Evolutionary conservation across 2,329 filamentous ascomycete species (phyloP).

Genomic region (Amesomyces nigricolor): DNA sequence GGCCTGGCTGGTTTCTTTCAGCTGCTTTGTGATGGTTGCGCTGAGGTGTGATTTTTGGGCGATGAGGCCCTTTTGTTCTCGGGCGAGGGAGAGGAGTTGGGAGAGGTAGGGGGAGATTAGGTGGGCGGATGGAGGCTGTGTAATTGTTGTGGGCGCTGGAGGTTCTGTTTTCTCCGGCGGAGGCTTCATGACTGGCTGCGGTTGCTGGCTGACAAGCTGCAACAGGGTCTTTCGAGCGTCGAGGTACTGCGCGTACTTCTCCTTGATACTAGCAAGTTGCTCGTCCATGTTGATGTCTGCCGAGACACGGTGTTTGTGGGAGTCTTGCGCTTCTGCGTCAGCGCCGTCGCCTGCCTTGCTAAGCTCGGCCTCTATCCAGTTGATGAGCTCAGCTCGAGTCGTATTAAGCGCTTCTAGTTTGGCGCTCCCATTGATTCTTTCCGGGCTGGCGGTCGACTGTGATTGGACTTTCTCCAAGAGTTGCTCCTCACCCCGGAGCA

Average conservation of each 20-base stretch:
- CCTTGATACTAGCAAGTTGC: slow-evolving; percentile 44
- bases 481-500: slow-evolving; percentile 51
- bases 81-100: slow-evolving; percentile 46
- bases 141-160: slow-evolving; percentile 4
- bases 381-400: slow-evolving; percentile 56
- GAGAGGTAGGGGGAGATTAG: slow-evolving; percentile 54
- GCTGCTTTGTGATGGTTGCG: slow-evolving; percentile 44
- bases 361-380: slow-evolving; percentile 60
- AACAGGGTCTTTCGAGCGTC: slow-evolving; percentile 45
- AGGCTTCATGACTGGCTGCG: slow-evolving; percentile 18
- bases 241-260: slow-evolving; percentile 51
- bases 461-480: slow-evolving; percentile 45
- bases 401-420: slow-evolving; percentile 50
- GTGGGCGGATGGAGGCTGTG: slow-evolving; percentile 32
- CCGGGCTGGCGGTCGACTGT: slow-evolving; percentile 34
- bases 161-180: slow-evolving; percentile 8
- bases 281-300: slow-evolving; percentile 32
- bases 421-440: slow-evolving; percentile 32
- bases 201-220: slow-evolving; percentile 30
- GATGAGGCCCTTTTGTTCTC: slow-evolving; percentile 52
- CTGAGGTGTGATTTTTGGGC: slow-evolving; percentile 55
- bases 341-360: slow-evolving; percentile 37
- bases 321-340: slow-evolving; percentile 29
- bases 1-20: slow-evolving; percentile 44
- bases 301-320: slow-evolving; percentile 21